phyloP scores from a whole-genome alignment of 441 rosid genomes.

The Geranium incanum region DNA sequence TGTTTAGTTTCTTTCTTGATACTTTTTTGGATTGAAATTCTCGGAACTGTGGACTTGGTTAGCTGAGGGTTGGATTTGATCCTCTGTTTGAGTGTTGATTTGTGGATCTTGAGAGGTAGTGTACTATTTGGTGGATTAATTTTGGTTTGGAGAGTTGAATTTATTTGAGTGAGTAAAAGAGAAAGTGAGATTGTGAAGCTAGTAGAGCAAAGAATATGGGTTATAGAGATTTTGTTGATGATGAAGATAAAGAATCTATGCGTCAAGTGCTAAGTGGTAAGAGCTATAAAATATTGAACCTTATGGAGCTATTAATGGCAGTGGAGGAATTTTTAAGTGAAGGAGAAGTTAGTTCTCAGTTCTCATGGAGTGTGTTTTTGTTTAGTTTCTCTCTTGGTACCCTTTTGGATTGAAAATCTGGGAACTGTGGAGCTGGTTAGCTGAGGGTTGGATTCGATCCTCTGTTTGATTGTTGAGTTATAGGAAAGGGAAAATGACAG shows the following conservation, averaged over 20 bases:
- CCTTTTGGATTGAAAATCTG: too few relatives aligned
- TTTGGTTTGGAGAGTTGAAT: too few relatives aligned
- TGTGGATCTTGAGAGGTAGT: too few relatives aligned
- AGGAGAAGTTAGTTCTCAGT: neutral
- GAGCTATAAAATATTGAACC: slow-evolving; percentile 7
- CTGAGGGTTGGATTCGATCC: too few relatives aligned
- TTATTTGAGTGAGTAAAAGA: neutral
- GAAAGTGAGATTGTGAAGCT: slow-evolving; percentile 3
- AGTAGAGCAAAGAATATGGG: neutral
- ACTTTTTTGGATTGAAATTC: neutral
- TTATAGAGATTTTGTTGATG: neutral
- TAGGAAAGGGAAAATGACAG: neutral
- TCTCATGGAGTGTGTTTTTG: neutral
- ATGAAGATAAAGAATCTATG: neutral
- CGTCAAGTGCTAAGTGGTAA: neutral
- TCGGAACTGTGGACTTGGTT: neutral
- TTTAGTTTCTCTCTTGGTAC: too few relatives aligned
- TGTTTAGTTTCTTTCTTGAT: neutral
- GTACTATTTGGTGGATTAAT: too few relatives aligned
- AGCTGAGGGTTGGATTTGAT: neutral
- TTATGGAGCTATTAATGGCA: neutral
- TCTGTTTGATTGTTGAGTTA: neutral
- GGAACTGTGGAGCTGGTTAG: too few relatives aligned
- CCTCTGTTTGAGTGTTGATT: neutral
- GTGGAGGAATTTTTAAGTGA: neutral